phyloP scores from a whole-genome alignment of 2,329 filamentous ascomycete species.

The Trichoderma afroharzianum region DNA sequence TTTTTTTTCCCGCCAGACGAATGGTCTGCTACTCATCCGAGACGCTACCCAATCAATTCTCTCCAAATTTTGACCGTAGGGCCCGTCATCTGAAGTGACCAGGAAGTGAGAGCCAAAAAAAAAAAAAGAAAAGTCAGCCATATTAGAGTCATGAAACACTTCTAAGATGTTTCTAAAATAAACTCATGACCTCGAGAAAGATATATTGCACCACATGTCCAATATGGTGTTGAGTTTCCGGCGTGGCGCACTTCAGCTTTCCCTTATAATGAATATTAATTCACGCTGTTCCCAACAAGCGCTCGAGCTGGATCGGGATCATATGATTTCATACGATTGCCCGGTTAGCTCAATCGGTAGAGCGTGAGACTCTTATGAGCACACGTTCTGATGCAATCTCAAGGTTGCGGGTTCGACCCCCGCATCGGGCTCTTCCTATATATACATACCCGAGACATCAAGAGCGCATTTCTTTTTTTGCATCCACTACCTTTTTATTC shows the following conservation, averaged over 20 bases:
- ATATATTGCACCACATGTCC: not conserved
- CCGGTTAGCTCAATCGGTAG: conserved; percentile 49
- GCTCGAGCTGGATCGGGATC: not conserved
- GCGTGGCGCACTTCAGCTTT: not conserved
- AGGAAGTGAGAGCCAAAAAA: not conserved
- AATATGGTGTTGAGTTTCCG: not conserved
- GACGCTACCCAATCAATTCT: not conserved
- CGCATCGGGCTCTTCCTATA: conserved; percentile 41
- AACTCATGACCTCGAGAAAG: not conserved
- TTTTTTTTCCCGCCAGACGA: not conserved
- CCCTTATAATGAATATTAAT: not conserved
- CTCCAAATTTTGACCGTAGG: not conserved
- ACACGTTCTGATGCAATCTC: conserved; percentile 37
- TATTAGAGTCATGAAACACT: not conserved
- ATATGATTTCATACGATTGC: conserved; percentile 17
- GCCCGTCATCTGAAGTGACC: not conserved
- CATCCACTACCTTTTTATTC: no score
- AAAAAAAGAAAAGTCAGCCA: not conserved
- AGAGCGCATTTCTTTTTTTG: not conserved
- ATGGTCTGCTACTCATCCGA: not conserved
- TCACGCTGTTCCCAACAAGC: not conserved
- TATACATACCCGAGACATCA: not conserved
- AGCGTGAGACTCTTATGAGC: conserved; percentile 64
- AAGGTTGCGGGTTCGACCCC: conserved; percentile 55
- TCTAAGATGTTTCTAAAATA: not conserved